Conservation (phyloP, 2,329 filamentous ascomycete species). For the Paraconiothyrium brasiliense region DNA sequence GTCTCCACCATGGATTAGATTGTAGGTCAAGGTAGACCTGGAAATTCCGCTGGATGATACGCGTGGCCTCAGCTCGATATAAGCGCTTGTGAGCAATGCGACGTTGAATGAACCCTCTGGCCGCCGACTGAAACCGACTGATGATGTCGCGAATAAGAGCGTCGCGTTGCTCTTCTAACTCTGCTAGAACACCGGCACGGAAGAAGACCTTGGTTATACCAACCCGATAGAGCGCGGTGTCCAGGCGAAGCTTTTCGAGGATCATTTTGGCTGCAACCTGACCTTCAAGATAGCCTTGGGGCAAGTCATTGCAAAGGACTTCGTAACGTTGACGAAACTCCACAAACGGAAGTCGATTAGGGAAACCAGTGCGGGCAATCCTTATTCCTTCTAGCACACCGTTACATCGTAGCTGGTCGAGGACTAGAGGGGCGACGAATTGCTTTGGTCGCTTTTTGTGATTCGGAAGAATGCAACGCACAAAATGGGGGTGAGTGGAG, state of each 20-base stretch:
- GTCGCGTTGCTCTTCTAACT: slow-evolving; percentile 95
- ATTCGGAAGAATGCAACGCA: slow-evolving; percentile 96
- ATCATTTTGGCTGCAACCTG: slow-evolving; percentile 86
- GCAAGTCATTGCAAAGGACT: slow-evolving; percentile 86
- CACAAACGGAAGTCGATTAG: slow-evolving; percentile 88
- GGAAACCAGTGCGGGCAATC: slow-evolving; percentile 96
- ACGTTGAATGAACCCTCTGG: slow-evolving; percentile 87
- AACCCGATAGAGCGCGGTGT: slow-evolving; percentile 87
- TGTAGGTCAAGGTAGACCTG: slow-evolving; percentile 89
- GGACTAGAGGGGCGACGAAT: slow-evolving; percentile 88
- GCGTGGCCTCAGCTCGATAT: slow-evolving; percentile 92
- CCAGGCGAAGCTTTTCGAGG: slow-evolving; percentile 86
- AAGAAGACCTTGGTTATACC: slow-evolving; percentile 98
- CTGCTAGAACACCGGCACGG: slow-evolving; percentile 91
- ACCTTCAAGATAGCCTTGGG: slow-evolving; percentile 89
- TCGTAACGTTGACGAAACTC: slow-evolving; percentile 97
- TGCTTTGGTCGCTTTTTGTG: slow-evolving; percentile 97
- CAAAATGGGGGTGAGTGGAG: slow-evolving; percentile 97
- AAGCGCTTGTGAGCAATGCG: slow-evolving; percentile 90
- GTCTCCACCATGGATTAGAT: slow-evolving; percentile 95
- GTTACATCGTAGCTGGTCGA: slow-evolving; percentile 97
- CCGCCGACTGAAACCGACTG: slow-evolving; percentile 89
- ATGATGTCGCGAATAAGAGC: slow-evolving; percentile 93
- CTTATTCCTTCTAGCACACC: slow-evolving; percentile 99
- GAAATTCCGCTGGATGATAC: slow-evolving; percentile 95